phyloP scores from a whole-genome alignment of 2,329 filamentous ascomycete species.

The Phyllosticta citrichinensis region DNA sequence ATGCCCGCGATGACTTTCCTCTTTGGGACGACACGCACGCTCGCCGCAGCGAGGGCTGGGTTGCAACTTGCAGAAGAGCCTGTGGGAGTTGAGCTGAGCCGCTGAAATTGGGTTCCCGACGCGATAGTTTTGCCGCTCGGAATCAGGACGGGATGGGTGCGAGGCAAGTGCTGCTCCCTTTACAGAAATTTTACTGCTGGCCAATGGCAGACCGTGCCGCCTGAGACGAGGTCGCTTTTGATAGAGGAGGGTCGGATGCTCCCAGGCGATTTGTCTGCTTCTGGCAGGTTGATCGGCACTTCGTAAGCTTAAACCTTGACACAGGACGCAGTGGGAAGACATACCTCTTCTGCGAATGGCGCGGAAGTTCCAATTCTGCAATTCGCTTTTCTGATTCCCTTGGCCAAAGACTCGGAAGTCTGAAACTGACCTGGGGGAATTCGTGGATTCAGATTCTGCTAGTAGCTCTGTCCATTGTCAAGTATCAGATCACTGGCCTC shows the following conservation, averaged over 20 bases:
- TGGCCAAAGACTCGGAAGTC: no score
- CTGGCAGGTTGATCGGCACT: background rate
- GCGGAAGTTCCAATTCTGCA: no score
- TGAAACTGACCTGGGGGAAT: no score
- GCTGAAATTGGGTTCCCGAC: constrained; percentile 33
- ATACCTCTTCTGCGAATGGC: no score
- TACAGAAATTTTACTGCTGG: background rate
- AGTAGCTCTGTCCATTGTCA: no score
- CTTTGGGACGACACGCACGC: constrained; percentile 27
- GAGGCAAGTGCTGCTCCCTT: constrained; percentile 6
- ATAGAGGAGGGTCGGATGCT: constrained; percentile 3
- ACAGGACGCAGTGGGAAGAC: no score
- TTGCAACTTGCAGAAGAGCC: no score
- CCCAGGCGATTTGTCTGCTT: background rate
- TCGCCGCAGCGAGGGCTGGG: no score
- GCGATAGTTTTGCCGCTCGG: constrained; percentile 33
- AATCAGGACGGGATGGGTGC: constrained; percentile 38
- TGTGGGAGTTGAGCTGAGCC: constrained; percentile 21
- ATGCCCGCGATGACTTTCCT: constrained; percentile 39
- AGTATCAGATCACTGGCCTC: no score
- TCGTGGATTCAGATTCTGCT: no score
- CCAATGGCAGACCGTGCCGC: constrained; percentile 20
- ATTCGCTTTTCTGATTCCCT: no score
- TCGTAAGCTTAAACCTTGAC: no score
- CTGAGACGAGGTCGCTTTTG: constrained; percentile 28